Conservation (phyloP, 768 basidiomycete species). For the Myochromella boudieri region DNA sequence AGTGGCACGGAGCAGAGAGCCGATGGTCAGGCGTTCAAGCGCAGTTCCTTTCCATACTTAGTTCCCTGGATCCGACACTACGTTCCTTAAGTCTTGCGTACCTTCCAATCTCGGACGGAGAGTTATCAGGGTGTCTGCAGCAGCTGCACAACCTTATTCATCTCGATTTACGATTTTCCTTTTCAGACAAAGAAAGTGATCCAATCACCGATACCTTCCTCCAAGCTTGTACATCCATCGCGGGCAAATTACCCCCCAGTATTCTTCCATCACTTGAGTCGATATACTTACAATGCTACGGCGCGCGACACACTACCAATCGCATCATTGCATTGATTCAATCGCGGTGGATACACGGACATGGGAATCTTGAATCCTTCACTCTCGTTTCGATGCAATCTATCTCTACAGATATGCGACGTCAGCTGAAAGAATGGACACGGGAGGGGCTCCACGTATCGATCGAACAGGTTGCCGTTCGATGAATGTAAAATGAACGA, state of each 20-base stretch:
- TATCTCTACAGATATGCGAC: slow-evolving; percentile 19
- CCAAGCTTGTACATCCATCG: slow-evolving; percentile 13
- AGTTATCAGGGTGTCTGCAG: slow-evolving; percentile 31
- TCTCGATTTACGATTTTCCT: slow-evolving; percentile 34
- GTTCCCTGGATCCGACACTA: slow-evolving; percentile 25
- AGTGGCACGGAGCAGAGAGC: not conserved
- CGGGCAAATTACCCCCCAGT: not conserved
- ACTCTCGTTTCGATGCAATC: slow-evolving; percentile 30
- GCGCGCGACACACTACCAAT: slow-evolving; percentile 26
- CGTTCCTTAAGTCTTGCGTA: slow-evolving; percentile 33
- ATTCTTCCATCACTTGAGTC: slow-evolving; percentile 26
- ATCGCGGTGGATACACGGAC: slow-evolving; percentile 27
- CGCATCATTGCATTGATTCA: slow-evolving; percentile 30
- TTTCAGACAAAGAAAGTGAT: slow-evolving; percentile 30
- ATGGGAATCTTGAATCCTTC: slow-evolving; percentile 23
- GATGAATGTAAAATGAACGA: not conserved
- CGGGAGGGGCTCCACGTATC: slow-evolving; percentile 26
- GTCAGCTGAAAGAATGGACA: slow-evolving; percentile 20
- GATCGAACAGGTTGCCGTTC: slow-evolving; percentile 3
- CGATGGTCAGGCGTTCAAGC: slow-evolving; percentile 18
- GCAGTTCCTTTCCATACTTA: slow-evolving; percentile 30
- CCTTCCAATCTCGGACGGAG: slow-evolving; percentile 34
- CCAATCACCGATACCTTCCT: slow-evolving; percentile 37
- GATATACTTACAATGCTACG: slow-evolving; percentile 33
- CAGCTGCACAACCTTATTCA: slow-evolving; percentile 26